These are phyloP conservation scores for Marasmius fiardii DNA, from an alignment of 1,284 basidiomycete species.

Conservation along the genomic window DNA sequence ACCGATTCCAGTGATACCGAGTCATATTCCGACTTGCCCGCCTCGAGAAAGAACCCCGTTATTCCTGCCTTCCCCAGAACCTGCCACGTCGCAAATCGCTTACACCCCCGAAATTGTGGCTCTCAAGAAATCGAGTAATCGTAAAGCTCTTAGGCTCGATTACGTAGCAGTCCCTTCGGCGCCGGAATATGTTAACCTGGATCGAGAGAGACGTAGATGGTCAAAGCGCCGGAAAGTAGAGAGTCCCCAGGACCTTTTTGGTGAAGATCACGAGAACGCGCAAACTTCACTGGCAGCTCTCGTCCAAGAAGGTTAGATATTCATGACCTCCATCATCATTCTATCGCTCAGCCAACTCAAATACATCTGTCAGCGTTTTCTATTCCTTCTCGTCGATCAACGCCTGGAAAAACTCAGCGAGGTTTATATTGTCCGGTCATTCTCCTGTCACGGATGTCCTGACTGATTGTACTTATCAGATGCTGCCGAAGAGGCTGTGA, in stretches of 20 bases:
- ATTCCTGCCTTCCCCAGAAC: not conserved
- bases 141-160: not conserved
- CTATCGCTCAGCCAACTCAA: not conserved
- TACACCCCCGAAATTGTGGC: no score
- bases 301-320: not conserved
- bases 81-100: not conserved
- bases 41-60: not conserved
- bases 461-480: conserved; percentile 27
- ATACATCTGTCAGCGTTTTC: not conserved
- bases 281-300: not conserved
- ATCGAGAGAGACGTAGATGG: not conserved
- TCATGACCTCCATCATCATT: not conserved
- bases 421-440: conserved; percentile 2
- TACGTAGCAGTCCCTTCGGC: conserved; percentile 19
- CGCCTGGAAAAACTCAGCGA: not conserved
- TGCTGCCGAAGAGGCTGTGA: conserved; percentile 34
- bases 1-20: not conserved
- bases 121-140: not conserved
- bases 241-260: not conserved
- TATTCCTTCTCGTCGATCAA: not conserved
- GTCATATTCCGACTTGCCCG: not conserved
- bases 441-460: conserved; percentile 11
- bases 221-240: not conserved
- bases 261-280: not conserved
- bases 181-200: conserved; percentile 23